Conservation (phyloP, 164 flowering plant species). For the Vitis vinifera region ASM3070453v1 NC_081805.1:2740501-2741000, state of each 20-base stretch:
- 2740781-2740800: background rate
- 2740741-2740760: too few species aligned
- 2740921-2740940: constrained; percentile 27
- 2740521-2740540: constrained; percentile 55
- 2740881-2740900: constrained; percentile 49
- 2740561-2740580: constrained; percentile 3
- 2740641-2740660: constrained; percentile 69
- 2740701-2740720: too few species aligned
- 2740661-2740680: constrained; percentile 51
- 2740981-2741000: constrained; percentile 38
- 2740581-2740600: constrained; percentile 3
- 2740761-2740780: background rate
- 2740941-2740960: constrained; percentile 47
- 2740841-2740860: constrained; percentile 43
- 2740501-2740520: constrained; percentile 60
- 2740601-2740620: constrained; percentile 44
- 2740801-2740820: background rate
- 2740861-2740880: constrained; percentile 67
- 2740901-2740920: background rate
- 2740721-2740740: too few species aligned
- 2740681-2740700: background rate
- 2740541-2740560: constrained; percentile 23
- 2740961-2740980: constrained; percentile 14
- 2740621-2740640: constrained; percentile 85
- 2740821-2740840: constrained; percentile 32